These are phyloP conservation scores for Cyberlindnera lachancei DNA, from an alignment of 805 yeast genomes.

Conservation along the genomic window DNA sequence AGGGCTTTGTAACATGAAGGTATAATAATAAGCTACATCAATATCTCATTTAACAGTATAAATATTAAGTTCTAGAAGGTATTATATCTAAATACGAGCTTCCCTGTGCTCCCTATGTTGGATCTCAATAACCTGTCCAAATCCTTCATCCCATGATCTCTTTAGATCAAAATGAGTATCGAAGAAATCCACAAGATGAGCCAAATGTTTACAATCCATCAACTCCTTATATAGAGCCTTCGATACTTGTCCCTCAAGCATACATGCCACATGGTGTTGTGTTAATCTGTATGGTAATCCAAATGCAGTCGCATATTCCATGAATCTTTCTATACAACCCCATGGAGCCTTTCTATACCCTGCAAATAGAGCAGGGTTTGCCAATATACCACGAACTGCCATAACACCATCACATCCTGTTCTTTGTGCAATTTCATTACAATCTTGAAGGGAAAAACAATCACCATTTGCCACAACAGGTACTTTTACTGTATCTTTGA, in stretches of 20 bases:
- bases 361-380: slow-evolving; percentile 83
- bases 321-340: slow-evolving; percentile 79
- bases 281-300: slow-evolving; percentile 80
- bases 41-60: too few species aligned
- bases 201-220: slow-evolving; percentile 51
- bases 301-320: slow-evolving; percentile 69
- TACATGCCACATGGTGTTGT: slow-evolving; percentile 84
- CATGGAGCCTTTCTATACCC: slow-evolving; percentile 76
- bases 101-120: slow-evolving; percentile 29
- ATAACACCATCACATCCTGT: slow-evolving; percentile 90
- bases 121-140: slow-evolving; percentile 46
- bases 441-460: slow-evolving; percentile 63
- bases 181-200: slow-evolving; percentile 76
- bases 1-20: too few species aligned
- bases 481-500: slow-evolving; percentile 42
- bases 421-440: slow-evolving; percentile 46
- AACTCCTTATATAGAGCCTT: slow-evolving; percentile 47
- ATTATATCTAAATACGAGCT: too few species aligned
- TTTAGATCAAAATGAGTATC: slow-evolving; percentile 61
- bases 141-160: slow-evolving; percentile 62
- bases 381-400: slow-evolving; percentile 86
- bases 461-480: slow-evolving; percentile 99
- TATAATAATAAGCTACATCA: too few species aligned
- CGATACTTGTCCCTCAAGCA: slow-evolving; percentile 56
- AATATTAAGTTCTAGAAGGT: too few species aligned